Percentiles rank a stretch among this genome's conserved stretches.
Conservation (phyloP, 352 stramenopile genomes). For the Globisporangium yorkense region DNA sequence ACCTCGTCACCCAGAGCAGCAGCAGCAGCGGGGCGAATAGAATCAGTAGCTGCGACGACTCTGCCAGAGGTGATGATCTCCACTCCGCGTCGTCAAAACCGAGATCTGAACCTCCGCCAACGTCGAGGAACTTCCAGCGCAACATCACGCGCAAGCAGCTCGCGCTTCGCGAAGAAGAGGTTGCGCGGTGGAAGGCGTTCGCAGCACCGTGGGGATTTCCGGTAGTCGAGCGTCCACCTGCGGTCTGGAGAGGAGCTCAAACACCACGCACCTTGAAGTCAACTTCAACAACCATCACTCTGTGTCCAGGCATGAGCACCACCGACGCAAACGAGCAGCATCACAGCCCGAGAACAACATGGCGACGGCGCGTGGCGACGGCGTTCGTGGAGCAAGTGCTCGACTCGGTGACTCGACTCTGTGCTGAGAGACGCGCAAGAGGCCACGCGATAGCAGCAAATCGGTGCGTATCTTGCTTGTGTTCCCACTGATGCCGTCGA, state of each 20-base stretch:
- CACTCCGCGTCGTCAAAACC: not conserved
- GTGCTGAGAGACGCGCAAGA: not conserved
- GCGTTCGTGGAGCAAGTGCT: constrained; percentile 3
- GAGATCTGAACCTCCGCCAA: not conserved
- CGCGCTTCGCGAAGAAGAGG: constrained; percentile 5
- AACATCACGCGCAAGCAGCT: constrained; percentile 11
- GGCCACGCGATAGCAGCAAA: not conserved
- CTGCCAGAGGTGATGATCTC: not conserved
- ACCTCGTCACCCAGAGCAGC: constrained; percentile 37
- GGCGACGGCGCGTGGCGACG: not conserved
- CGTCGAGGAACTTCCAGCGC: constrained; percentile 9
- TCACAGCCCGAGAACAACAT: not conserved
- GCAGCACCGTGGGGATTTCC: constrained; percentile 6
- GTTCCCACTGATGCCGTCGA: not conserved
- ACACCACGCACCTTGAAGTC: not conserved
- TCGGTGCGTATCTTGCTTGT: not conserved
- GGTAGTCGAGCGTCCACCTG: not conserved
- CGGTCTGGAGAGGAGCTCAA: not conserved
- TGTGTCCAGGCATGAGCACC: not conserved
- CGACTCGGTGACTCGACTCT: not conserved
- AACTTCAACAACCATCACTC: not conserved
- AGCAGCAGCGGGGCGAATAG: not conserved
- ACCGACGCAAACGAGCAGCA: not conserved
- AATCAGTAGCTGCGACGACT: not conserved
- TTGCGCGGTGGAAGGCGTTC: constrained; percentile 3